Base-by-base conservation (phyloP, 805 yeast species). In the Myxozyma geophila region DNA sequence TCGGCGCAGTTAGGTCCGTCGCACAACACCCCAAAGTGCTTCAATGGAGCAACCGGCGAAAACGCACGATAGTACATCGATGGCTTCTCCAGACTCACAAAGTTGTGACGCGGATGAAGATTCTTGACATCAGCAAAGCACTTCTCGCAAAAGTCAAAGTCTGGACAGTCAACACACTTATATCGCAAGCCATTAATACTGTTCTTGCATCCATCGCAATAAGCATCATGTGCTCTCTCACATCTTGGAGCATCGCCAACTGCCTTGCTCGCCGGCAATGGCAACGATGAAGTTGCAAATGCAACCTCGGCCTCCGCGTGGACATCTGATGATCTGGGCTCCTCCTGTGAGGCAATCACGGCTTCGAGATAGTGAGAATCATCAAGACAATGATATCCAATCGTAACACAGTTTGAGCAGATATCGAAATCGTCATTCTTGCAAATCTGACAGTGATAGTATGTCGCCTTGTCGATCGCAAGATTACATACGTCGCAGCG, bases 71-170 rank as follows among this genome's bases (percentile, higher is more conserved):
- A 28, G 28, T 28, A 28, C 28, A 28, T 28, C 28, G 28, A 28
- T 5, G 28, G 28, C 28, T 28, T 28, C 28, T 28, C 28, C 5
- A 28, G 28, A 28, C 28, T 28, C 28, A 28, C 28, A 28, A 28
- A 28, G 28, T 28, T 28, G 28, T 28, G 28, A 28, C 28, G 28
- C 28, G 28, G 28, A 28, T 28, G 28, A 28, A 28, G 28, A 5
- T 2, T 28, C 5, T 28, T 5, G 28, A 28, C 28, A 28, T 28
- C 28, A 28, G 28, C 28, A 28, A 28, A 28, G 28, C 28, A 28
- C 28, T 58, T 35, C 54, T 75, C 76, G 71, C 87, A 84, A 56
- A 83, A 73, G 71, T 84, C 87, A 70, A 74, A 80, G 67, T 84
- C 80, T 8, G 70, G 68, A 70, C 87, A 84, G 12, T 75, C 74